Percentiles rank a stretch among this genome's conserved stretches.
phyloP scores from a whole-genome alignment of 441 rosid species.

The Eruca vesicaria region DNA sequence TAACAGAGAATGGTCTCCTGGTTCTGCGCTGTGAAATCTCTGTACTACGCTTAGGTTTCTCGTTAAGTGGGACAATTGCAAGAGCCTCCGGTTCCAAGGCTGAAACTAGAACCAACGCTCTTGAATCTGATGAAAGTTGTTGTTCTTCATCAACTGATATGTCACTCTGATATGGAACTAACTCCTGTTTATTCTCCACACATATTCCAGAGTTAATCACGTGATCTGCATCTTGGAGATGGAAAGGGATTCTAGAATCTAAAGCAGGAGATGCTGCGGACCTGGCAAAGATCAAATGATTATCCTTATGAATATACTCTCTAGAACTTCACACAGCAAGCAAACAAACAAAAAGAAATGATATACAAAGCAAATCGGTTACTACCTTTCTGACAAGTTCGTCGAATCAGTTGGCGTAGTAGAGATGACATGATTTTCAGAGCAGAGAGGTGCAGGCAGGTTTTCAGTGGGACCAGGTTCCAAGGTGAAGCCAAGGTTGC shows the following conservation, averaged over 20 bases:
- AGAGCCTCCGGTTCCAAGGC: conserved; percentile 33
- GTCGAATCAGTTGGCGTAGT: conserved; percentile 23
- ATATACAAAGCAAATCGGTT: neutral
- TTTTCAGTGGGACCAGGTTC: conserved; percentile 40
- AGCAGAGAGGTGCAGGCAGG: conserved; percentile 29
- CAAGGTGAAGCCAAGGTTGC: conserved; percentile 52
- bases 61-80: conserved; percentile 22
- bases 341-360: neutral
- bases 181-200: conserved; percentile 41
- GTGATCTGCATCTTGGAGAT: conserved; percentile 28
- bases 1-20: conserved; percentile 64
- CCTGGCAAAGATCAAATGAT: conserved; percentile 42
- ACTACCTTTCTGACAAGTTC: conserved; percentile 24
- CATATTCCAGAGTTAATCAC: neutral
- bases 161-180: conserved; percentile 34
- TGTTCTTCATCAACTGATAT: conserved; percentile 33
- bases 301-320: conserved; percentile 11
- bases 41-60: conserved; percentile 39
- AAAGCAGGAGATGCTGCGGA: conserved; percentile 36
- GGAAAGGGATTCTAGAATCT: conserved; percentile 39
- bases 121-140: conserved; percentile 32
- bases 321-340: neutral
- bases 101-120: conserved; percentile 49
- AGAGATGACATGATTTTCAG: conserved; percentile 33
- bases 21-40: conserved; percentile 57